These are phyloP conservation scores for Crithidia mellificae DNA, from an alignment of 208 protist species.

Conservation along the genomic window DNA sequence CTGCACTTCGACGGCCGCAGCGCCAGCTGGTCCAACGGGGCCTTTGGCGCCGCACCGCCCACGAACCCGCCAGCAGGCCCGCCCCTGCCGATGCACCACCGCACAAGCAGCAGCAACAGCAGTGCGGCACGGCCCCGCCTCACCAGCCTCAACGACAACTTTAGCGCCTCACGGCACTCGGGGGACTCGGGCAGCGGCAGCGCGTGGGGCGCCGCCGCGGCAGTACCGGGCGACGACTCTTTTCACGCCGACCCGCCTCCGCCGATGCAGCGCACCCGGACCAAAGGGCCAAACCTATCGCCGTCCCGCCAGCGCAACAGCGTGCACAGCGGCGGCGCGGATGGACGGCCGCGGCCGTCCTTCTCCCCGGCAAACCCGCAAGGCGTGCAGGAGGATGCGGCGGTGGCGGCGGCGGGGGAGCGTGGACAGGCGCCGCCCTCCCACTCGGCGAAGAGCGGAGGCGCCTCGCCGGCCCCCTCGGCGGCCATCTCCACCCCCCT, in stretches of 20 bases:
- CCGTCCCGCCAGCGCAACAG: neutral
- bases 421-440: neutral
- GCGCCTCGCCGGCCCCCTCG: neutral
- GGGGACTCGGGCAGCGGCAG: conserved; percentile 1
- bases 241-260: neutral
- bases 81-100: neutral
- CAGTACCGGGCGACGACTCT: neutral
- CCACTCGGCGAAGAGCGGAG: neutral
- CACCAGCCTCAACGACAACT: neutral
- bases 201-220: neutral
- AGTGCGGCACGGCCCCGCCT: neutral
- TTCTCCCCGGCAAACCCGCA: neutral
- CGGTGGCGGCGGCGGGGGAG: neutral
- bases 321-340: neutral
- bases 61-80: neutral
- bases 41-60: neutral
- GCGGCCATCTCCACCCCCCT: neutral
- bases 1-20: conserved; percentile 25
- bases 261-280: neutral
- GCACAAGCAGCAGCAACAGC: conserved; percentile 4
- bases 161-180: neutral
- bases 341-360: conserved; percentile 3
- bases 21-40: conserved; percentile 19
- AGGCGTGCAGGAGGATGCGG: neutral
- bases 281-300: neutral